Percentiles rank a stretch among this genome's conserved stretches.
Evolutionary conservation across 202 grass and related monocot genomes (phyloP).

Genomic region (Tripidium arundinaceum): DNA sequence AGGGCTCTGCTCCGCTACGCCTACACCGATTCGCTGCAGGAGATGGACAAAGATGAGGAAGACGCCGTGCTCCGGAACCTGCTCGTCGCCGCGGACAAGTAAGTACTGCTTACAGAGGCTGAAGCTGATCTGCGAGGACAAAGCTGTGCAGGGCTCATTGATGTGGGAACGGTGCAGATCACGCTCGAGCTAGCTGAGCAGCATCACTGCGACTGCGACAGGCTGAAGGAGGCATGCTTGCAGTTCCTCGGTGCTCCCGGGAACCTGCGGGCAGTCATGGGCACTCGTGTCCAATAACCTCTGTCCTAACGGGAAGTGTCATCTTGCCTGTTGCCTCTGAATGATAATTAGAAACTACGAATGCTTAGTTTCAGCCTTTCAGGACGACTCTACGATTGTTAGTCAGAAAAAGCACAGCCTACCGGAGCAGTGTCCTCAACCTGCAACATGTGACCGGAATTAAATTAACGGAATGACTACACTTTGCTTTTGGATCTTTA

Average conservation of each 20-base stretch:
- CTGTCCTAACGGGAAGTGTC: neutral
- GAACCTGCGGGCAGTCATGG: neutral
- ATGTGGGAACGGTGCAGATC: neutral
- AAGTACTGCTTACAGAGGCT: neutral
- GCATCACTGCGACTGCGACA: neutral
- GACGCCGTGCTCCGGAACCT: neutral
- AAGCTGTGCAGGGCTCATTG: neutral
- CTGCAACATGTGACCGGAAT: conserved; percentile 6
- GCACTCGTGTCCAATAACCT: neutral
- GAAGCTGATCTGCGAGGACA: neutral
- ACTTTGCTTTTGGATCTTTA: too few relatives aligned
- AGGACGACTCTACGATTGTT: neutral
- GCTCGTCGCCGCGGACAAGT: neutral
- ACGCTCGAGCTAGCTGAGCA: neutral
- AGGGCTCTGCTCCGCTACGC: neutral
- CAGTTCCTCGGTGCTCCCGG: neutral
- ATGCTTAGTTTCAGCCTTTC: neutral
- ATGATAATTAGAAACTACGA: conserved; percentile 42
- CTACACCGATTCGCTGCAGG: neutral
- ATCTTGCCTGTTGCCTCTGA: too few relatives aligned
- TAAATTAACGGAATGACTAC: too few relatives aligned
- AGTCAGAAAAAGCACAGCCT: neutral
- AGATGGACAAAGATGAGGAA: neutral
- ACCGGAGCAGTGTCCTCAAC: neutral
- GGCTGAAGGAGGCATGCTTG: neutral